Evolutionary conservation across 2,329 filamentous ascomycete species (phyloP), one percentile per base, ranked within the genome.

Genomic region (Ophiocordyceps camponoti-saundersi): DNA sequence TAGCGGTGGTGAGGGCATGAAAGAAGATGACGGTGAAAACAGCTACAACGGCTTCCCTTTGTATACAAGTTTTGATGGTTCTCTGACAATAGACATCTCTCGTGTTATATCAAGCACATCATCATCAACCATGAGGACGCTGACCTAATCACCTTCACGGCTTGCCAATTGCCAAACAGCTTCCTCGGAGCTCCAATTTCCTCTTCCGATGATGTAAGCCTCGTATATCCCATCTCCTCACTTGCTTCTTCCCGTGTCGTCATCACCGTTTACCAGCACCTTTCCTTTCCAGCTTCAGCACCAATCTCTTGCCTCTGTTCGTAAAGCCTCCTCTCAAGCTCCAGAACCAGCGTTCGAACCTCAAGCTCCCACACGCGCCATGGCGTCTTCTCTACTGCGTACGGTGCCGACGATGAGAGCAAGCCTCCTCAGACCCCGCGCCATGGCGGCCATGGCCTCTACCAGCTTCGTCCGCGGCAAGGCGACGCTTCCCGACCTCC

Each of bases 401-500:
- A 79, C 78, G 54, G 74, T 76, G 52, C 73, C 78, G 56, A 71
- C 79, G 56, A 66, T 72, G 52, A 84, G 86, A 65, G 75, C 81
- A 53, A 81, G 82, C 6, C 30, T 32, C 57, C 72, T 90, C 51
- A 78, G 85, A 58, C 75, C 81, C 54, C 69, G 73, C 57, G 75
- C 77, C 59, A 70, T 72, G 48, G 73, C 77, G 56, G 77, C 80
- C 59, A 70, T 85, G 59, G 79, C 82, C 53, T 78, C 79, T 65
- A 82, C 81, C 56, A 83, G 76, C 61, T 93, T 93, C 59, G 75
- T 82, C 56, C 81, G 88, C 59, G 80, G 79, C 68, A 95, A 95
- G 73, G 90, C 85, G 46, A 95, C 89, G 41, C 82, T 98, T 41
- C 92, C 92, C 53, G 89, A 95, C 60, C 80, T 96, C n/a, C 55